These are phyloP conservation scores for Coemansia sp. DNA, from an alignment of 192 early-diverging fungal genomes.

Conservation along the genomic window DNA sequence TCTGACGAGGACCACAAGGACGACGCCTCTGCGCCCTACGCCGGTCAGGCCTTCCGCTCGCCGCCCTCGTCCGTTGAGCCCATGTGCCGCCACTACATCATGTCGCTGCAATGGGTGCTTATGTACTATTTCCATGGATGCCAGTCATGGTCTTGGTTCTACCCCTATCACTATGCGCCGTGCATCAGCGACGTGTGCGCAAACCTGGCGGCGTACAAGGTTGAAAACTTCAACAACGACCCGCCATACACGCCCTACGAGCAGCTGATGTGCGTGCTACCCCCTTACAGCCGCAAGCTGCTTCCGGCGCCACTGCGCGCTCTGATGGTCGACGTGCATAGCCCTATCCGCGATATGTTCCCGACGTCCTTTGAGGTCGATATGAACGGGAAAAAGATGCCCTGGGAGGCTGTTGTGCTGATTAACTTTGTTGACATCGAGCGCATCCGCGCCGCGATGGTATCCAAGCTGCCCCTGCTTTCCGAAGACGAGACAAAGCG, in stretches of 20 bases:
- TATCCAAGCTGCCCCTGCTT: slow-evolving; percentile 59
- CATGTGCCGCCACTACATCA: slow-evolving; percentile 76
- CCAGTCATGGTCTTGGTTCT: slow-evolving; percentile 98
- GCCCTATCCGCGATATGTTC: slow-evolving; percentile 95
- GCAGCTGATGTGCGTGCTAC: slow-evolving; percentile 98
- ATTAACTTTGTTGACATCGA: slow-evolving; percentile 94
- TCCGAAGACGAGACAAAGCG: slow-evolving; percentile 58
- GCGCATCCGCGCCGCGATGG: slow-evolving; percentile 80
- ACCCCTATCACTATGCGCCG: slow-evolving; percentile 96
- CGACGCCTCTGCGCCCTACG: not conserved
- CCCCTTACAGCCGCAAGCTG: slow-evolving; percentile 76
- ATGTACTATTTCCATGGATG: slow-evolving; percentile 96
- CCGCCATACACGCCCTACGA: slow-evolving; percentile 93
- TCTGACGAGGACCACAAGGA: not conserved
- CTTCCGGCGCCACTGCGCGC: slow-evolving; percentile 78
- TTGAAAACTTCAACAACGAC: slow-evolving; percentile 74
- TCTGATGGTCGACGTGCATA: slow-evolving; percentile 78
- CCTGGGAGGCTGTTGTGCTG: slow-evolving; percentile 98
- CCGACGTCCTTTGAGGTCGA: slow-evolving; percentile 88
- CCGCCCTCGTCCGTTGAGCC: slow-evolving; percentile 50
- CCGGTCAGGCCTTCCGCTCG: slow-evolving; percentile 31
- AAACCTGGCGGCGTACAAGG: slow-evolving; percentile 55
- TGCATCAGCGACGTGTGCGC: slow-evolving; percentile 78
- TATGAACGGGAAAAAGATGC: slow-evolving; percentile 97
- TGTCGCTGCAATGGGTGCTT: slow-evolving; percentile 97